Evolutionary conservation across 352 stramenopile species (phyloP).

Genomic region (Globisporangium orthogonon): DNA sequence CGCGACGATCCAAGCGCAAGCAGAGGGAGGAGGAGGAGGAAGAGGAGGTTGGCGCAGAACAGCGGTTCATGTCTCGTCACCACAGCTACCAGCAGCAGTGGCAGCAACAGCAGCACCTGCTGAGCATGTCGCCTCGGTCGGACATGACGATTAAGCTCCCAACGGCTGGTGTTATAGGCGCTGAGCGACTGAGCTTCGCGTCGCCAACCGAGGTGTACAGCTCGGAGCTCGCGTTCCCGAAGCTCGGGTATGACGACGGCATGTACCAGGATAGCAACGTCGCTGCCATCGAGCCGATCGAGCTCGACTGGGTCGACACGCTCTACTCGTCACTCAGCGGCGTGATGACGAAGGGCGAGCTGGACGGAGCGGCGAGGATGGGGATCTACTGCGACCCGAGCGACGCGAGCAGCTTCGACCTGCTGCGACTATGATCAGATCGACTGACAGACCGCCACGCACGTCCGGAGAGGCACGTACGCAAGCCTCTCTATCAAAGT

Average conservation of each 20-base stretch:
- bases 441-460: not conserved
- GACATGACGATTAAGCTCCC: constrained; percentile 38
- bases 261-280: constrained; percentile 12
- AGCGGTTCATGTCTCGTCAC: too few relatives aligned
- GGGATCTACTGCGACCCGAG: constrained; percentile 15
- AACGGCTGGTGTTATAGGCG: constrained; percentile 1
- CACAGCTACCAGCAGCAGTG: not conserved
- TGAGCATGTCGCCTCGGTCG: not conserved
- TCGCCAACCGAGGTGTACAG: constrained; percentile 34
- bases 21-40: not conserved
- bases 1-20: constrained; percentile 5
- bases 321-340: constrained; percentile 58
- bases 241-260: constrained; percentile 11
- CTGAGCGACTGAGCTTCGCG: constrained; percentile 17
- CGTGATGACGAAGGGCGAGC: constrained; percentile 3
- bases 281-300: constrained; percentile 11
- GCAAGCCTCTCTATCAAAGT: too few relatives aligned
- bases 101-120: not conserved
- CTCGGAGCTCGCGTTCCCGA: constrained; percentile 18
- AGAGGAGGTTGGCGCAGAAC: not conserved
- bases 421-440: not conserved
- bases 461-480: not conserved
- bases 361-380: not conserved
- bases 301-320: constrained; percentile 54
- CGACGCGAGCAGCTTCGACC: constrained; percentile 3